Conservation (phyloP, 1,284 basidiomycete genomes). For the Ustanciosporium gigantosporum region DNA sequence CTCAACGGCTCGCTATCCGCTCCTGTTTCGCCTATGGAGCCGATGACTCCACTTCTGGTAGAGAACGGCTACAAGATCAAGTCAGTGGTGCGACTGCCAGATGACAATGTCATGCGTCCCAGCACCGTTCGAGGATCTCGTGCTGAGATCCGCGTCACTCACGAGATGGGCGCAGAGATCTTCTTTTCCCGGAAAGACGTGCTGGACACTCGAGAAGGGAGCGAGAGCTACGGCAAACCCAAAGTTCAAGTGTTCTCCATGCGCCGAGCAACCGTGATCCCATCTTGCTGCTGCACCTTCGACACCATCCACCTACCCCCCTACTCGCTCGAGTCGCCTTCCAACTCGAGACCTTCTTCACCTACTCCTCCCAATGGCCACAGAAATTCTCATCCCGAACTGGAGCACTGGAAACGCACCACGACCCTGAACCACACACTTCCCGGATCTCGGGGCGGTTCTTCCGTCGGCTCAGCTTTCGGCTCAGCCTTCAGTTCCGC, state of each 20-base stretch:
- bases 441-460: conserved; percentile 37
- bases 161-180: conserved; percentile 56
- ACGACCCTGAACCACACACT: conserved; percentile 44
- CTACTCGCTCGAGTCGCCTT: conserved; percentile 53
- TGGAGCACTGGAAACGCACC: conserved; percentile 49
- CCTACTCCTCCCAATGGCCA: conserved; percentile 31
- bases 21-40: conserved; percentile 39
- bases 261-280: conserved; percentile 48
- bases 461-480: conserved; percentile 29
- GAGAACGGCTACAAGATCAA: conserved; percentile 55
- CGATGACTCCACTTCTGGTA: conserved; percentile 18
- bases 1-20: conserved; percentile 38
- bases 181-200: conserved; percentile 56
- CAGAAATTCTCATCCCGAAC: conserved; percentile 38
- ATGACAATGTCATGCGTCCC: conserved; percentile 54
- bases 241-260: conserved; percentile 60
- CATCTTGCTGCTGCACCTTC: conserved; percentile 53
- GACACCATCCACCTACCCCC: conserved; percentile 59
- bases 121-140: conserved; percentile 55
- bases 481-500: conserved; percentile 17
- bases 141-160: conserved; percentile 54
- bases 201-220: conserved; percentile 45
- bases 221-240: conserved; percentile 52
- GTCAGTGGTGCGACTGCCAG: conserved; percentile 53
- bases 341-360: conserved; percentile 43